These are phyloP conservation scores for Clohesyomyces aquaticus DNA, from an alignment of 495 filamentous ascomycete genomes.

Conservation along the genomic window DNA sequence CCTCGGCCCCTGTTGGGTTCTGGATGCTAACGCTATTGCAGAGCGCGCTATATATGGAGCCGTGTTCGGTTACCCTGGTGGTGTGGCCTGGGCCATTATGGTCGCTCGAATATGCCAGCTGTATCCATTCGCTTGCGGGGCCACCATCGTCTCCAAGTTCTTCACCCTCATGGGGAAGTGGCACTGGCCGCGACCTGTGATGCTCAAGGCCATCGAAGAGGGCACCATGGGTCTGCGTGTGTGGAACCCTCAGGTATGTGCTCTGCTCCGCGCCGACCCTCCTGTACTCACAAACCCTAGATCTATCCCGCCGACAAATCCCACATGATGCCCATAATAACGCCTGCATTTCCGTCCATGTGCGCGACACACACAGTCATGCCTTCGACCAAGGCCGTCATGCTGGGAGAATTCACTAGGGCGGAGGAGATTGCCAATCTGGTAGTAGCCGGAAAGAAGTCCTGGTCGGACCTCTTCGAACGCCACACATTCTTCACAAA, in stretches of 20 bases:
- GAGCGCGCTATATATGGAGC: conserved; percentile 89
- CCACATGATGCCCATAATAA: conserved; percentile 97
- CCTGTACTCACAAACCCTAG: conserved; percentile 48
- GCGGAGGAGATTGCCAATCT: conserved; percentile 77
- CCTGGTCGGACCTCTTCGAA: conserved; percentile 86
- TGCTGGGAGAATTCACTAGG: conserved; percentile 78
- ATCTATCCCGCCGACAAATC: conserved; percentile 77
- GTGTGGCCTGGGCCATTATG: conserved; percentile 97
- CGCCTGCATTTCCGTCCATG: conserved; percentile 92
- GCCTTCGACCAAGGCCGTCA: conserved; percentile 78
- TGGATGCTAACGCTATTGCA: conserved; percentile 39
- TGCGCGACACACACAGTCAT: conserved; percentile 94
- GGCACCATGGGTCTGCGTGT: conserved; percentile 77
- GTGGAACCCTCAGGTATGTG: conserved; percentile 86
- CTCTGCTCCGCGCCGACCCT: not conserved
- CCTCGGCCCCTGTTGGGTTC: not conserved
- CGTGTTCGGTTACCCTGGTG: conserved; percentile 93
- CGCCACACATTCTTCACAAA: conserved; percentile 90
- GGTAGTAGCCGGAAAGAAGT: conserved; percentile 72
- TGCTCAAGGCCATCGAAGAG: conserved; percentile 87
- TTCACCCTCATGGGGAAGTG: conserved; percentile 88
- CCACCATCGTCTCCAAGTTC: conserved; percentile 87
- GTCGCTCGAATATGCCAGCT: conserved; percentile 94
- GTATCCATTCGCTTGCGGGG: conserved; percentile 89
- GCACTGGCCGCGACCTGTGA: conserved; percentile 90